Percentiles rank a stretch among this genome's conserved stretches.
phyloP scores from a whole-genome alignment of 805 yeast species.

The Lipomyces sp. region DNA sequence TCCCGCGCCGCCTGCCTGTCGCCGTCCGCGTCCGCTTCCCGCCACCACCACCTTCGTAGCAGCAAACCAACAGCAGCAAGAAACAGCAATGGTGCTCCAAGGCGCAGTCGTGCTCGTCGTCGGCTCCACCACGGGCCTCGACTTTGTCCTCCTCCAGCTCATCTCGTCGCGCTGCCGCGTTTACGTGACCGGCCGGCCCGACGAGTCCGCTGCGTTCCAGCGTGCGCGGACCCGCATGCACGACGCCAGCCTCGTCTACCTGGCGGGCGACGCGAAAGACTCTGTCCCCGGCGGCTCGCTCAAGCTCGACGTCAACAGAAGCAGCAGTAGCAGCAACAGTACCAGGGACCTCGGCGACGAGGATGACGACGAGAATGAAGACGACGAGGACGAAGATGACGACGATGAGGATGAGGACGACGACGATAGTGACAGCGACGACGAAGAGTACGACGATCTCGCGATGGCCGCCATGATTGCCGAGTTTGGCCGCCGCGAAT shows the following conservation, averaged over 20 bases:
- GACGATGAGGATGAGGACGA: conserved; percentile 1
- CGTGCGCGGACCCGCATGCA: conserved; percentile 14
- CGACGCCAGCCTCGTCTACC: conserved; percentile 5
- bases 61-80: no score
- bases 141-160: conserved; percentile 24
- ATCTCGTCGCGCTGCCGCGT: conserved; percentile 18
- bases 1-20: no score
- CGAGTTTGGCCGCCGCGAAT: conserved; percentile 14
- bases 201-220: conserved; percentile 16
- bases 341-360: conserved; percentile 7
- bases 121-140: conserved; percentile 23
- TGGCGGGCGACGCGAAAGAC: no score
- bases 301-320: not conserved
- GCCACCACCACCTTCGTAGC: no score
- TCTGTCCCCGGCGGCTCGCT: not conserved
- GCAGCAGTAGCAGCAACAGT: no score
- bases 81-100: conserved; percentile 8
- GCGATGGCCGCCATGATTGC: conserved; percentile 1
- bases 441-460: not conserved
- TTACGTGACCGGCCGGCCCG: conserved; percentile 13
- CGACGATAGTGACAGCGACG: not conserved
- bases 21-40: no score
- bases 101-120: conserved; percentile 21
- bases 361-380: conserved; percentile 1
- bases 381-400: not conserved